Percentiles rank a stretch among this genome's conserved stretches.
Conservation (phyloP, 2,329 filamentous ascomycete species). For the Cadophora gregata region DNA sequence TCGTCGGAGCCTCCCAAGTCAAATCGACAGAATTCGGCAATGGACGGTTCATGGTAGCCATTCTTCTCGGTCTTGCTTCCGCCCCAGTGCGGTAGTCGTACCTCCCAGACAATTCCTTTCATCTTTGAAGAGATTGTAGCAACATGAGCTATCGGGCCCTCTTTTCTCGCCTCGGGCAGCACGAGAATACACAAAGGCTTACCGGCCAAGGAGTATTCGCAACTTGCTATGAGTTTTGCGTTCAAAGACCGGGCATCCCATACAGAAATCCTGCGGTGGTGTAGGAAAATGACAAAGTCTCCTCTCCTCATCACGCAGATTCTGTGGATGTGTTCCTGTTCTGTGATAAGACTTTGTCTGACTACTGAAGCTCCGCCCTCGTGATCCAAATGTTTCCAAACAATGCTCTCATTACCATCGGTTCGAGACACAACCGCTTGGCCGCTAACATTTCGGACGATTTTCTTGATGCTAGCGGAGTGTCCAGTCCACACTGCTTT, state of each 20-base stretch:
- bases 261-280: conserved; percentile 71
- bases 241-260: conserved; percentile 75
- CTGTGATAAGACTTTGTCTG: conserved; percentile 71
- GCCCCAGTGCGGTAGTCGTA: conserved; percentile 62
- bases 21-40: conserved; percentile 75
- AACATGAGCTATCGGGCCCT: conserved; percentile 67
- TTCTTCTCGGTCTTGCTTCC: conserved; percentile 45
- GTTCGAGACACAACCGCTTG: conserved; percentile 83
- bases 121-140: conserved; percentile 83
- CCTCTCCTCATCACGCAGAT: conserved; percentile 81
- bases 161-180: conserved; percentile 66
- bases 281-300: conserved; percentile 80
- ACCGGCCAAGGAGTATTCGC: conserved; percentile 64
- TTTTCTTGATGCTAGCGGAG: conserved; percentile 79
- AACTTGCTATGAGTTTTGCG: conserved; percentile 64
- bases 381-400: conserved; percentile 75
- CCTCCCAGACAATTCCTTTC: conserved; percentile 81
- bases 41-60: conserved; percentile 46
- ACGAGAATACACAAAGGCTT: conserved; percentile 82
- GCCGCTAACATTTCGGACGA: conserved; percentile 84
- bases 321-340: conserved; percentile 75
- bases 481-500: conserved; percentile 84
- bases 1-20: conserved; percentile 65
- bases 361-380: conserved; percentile 60
- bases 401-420: conserved; percentile 75